Evolutionary conservation across 306 rosid genomes (phyloP).

Genomic region (Coriaria nepalensis): DNA sequence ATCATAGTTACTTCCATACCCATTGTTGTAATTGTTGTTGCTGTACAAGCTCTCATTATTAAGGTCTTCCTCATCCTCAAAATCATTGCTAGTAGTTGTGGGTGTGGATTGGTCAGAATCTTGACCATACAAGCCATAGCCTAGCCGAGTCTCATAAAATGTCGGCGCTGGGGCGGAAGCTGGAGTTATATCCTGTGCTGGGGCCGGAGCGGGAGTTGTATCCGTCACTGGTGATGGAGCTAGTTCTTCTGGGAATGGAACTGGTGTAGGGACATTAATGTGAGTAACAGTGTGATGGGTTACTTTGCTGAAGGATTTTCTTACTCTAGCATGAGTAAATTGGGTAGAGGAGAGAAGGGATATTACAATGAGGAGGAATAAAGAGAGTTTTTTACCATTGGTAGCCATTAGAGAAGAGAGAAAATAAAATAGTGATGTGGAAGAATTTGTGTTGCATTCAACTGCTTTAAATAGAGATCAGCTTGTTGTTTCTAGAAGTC

Average conservation of each 20-base stretch:
- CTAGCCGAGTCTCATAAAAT: slow-evolving; percentile 23
- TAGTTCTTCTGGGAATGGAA: no score
- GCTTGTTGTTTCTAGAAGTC: slow-evolving; percentile 7
- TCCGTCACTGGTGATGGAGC: background rate
- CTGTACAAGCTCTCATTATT: slow-evolving; percentile 14
- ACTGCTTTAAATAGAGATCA: no score
- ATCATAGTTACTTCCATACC: background rate
- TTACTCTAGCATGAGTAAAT: slow-evolving; percentile 45
- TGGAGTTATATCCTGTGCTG: background rate
- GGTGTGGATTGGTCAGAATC: slow-evolving; percentile 19
- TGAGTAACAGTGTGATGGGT: slow-evolving; percentile 19
- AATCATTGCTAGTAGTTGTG: slow-evolving; percentile 23
- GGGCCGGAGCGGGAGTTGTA: background rate
- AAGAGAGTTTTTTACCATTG: slow-evolving; percentile 23
- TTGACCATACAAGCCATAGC: slow-evolving; percentile 44
- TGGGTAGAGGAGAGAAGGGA: slow-evolving; percentile 27
- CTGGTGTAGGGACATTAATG: slow-evolving; percentile 7
- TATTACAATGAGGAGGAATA: slow-evolving; percentile 26
- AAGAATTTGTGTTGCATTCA: slow-evolving; percentile 1
- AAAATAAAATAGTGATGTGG: background rate
- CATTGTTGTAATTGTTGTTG: slow-evolving; percentile 10
- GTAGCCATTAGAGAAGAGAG: slow-evolving; percentile 30
- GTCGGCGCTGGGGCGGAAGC: slow-evolving; percentile 24
- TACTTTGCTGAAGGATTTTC: slow-evolving; percentile 33
- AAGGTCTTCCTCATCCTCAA: slow-evolving; percentile 27